Base-by-base conservation (phyloP, 441 rosid genomes). In the Pelargonium fulgidum region DNA sequence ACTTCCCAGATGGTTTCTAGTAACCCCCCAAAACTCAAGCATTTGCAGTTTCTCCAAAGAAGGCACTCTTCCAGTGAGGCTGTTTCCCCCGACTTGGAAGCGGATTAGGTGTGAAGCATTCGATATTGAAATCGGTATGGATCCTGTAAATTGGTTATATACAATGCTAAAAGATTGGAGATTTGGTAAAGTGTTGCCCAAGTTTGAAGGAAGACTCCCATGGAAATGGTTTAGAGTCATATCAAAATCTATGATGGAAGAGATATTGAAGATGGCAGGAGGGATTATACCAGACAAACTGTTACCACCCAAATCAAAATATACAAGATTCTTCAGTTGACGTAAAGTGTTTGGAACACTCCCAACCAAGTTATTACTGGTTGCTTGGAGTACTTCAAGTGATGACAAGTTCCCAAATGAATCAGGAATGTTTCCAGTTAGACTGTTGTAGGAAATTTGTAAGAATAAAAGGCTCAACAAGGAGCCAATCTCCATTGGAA, bases 391-490 rank as follows among this genome's bases (percentile, higher is more conserved):
- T 2, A 0, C 2, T 7, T 47, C 0, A 2, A 80, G 67, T 17
- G 72, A 74, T 0, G 80, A 68, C 3, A 73, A 16, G 52, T 79
- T 79, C 3, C 82, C 74, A 2, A 75, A 4, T 52, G 70, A 72
- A 4, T 45, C 6, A 12, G 79, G 79, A 2, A 78, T 67, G 7
- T 2, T 5, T 19, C 78, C 81, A 8, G 56, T 26, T 13, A 77
- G 56, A 33, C 2, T 24, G 26, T 24, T 24, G 26, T 24, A 24
- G 26, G 26, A 24, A 24, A 24, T 24, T 0, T 0, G 39, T 14
- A 4, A 29, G 39, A 7, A 24, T 12, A 8, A 11, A 9, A 0
- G 54, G 48, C 1, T 36, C 48, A 7, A 2, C 0, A 13, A 24
- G 33, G 26, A 24, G 26, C 26, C 26, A 24, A 24, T 1, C 26